Conservation (phyloP, 345 rosid species). For the Boechera stricta region DNA sequence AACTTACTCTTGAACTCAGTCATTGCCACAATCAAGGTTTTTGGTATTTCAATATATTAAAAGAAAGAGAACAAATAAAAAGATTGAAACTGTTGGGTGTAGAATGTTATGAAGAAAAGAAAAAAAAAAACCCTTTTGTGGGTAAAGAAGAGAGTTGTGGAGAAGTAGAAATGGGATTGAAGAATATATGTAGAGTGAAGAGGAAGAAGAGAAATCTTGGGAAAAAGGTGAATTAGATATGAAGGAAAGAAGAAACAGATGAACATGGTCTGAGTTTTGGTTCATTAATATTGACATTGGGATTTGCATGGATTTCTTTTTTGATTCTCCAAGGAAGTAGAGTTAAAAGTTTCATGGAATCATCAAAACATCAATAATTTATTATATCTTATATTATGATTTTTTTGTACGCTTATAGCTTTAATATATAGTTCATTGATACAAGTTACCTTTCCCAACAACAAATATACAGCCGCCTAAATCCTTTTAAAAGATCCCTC, state of each 20-base stretch:
- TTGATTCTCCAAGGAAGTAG: constrained; percentile 36
- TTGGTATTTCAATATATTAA: not conserved
- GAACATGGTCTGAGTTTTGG: constrained; percentile 46
- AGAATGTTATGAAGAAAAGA: constrained; percentile 4
- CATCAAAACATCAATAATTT: constrained; percentile 26
- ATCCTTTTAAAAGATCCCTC: not conserved
- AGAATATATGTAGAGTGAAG: constrained; percentile 39
- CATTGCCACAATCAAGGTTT: constrained; percentile 42
- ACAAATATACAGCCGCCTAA: not conserved
- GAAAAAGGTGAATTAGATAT: constrained; percentile 35
- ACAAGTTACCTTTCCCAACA: constrained; percentile 10
- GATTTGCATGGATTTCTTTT: constrained; percentile 37
- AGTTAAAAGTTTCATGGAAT: constrained; percentile 36
- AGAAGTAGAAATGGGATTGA: constrained; percentile 9
- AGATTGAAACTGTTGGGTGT: constrained; percentile 21
- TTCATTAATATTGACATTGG: constrained; percentile 39
- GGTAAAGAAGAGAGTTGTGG: constrained; percentile 35
- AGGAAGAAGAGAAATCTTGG: constrained; percentile 27
- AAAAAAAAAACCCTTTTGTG: constrained; percentile 31
- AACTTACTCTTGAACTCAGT: constrained; percentile 51
- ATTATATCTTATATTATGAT: not conserved
- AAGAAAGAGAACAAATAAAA: not conserved
- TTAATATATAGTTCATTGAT: not conserved
- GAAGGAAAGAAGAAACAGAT: constrained; percentile 48
- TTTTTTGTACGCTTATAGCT: not conserved